These are phyloP conservation scores for Saccharum spontaneum DNA, from an alignment of 176 grass and related monocot species.

Conservation along the genomic window DNA sequence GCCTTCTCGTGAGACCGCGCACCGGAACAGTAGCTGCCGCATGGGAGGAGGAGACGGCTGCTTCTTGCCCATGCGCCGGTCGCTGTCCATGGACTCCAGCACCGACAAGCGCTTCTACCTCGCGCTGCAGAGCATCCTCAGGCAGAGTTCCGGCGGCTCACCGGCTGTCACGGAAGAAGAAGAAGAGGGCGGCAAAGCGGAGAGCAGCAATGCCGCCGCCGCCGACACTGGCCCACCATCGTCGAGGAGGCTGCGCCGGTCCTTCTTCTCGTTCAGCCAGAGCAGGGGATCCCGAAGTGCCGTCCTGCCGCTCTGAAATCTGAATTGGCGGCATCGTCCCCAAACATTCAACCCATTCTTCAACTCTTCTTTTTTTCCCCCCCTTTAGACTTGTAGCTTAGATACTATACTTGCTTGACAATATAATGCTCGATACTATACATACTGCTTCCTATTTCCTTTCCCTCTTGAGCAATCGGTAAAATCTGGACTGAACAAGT, in stretches of 20 bases:
- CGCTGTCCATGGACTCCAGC: slow-evolving; percentile 73
- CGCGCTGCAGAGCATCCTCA: slow-evolving; percentile 56
- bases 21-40: not conserved
- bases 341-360: not conserved
- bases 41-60: not conserved
- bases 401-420: not conserved
- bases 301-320: slow-evolving; percentile 40
- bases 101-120: slow-evolving; percentile 60
- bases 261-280: slow-evolving; percentile 52
- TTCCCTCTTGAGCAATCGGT: not conserved
- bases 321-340: not conserved
- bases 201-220: not conserved
- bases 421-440: not conserved
- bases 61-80: slow-evolving; percentile 54
- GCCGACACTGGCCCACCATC: not conserved
- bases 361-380: not conserved
- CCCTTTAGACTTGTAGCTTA: not conserved
- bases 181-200: not conserved
- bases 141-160: not conserved
- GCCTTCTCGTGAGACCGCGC: not conserved
- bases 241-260: slow-evolving; percentile 17
- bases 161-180: not conserved
- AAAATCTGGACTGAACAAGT: not conserved
- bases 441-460: no score
- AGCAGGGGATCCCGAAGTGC: slow-evolving; percentile 23